Base-by-base conservation (phyloP, 2,329 filamentous ascomycete genomes). In the Incumbomyces lentus region DNA sequence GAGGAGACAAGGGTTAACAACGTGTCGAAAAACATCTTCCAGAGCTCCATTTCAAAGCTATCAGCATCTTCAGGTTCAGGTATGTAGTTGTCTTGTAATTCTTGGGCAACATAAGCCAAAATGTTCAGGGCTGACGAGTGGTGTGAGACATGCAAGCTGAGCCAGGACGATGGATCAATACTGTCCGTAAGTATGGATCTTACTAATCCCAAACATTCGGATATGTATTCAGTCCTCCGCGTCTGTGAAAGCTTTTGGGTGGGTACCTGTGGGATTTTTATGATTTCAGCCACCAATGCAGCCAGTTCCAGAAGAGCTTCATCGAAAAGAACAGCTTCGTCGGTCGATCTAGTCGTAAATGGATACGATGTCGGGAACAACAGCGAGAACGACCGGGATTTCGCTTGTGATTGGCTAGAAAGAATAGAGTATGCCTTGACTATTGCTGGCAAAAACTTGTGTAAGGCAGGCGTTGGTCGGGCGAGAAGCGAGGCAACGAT, bases 1-100 rank as follows among this genome's bases (percentile, higher is more conserved):
- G 88, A 95, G 4, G 86, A 86, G 2, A 98, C 86, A 2, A 96
- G 80, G 60, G 86, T 88, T 22, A 98, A 73, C 26, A 98, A 70
- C 0, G 88, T 90, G 14, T 82, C 84, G 61, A 98, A 95, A 68
- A 95, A 95, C 29, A 84, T 73, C 54, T 90, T 89, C 92, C 92
- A 98, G 11, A 96, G 70, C 48, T 93, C 86, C 10, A 87, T 95
- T 60, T 93, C 88, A 64, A 96, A 98, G 11, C 74, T 76, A 59
- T 95, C 90, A 0, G 88, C 87, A 55, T 95, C 86, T 53, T 96
- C 92, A 0, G 90, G 86, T 36, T 90, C 74, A 0, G 93, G 92
- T 1, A 98, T 70, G 59, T 90, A 90, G 0, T 78, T 82, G 32
- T 90, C 82, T n/a, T 88, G 74, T 49, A 98, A 68, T 10, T 94